A percentile compares a stretch with the other conserved stretches of the same genome.
Conservation (phyloP, 768 basidiomycete species). For the Boletus insuetus region DNA sequence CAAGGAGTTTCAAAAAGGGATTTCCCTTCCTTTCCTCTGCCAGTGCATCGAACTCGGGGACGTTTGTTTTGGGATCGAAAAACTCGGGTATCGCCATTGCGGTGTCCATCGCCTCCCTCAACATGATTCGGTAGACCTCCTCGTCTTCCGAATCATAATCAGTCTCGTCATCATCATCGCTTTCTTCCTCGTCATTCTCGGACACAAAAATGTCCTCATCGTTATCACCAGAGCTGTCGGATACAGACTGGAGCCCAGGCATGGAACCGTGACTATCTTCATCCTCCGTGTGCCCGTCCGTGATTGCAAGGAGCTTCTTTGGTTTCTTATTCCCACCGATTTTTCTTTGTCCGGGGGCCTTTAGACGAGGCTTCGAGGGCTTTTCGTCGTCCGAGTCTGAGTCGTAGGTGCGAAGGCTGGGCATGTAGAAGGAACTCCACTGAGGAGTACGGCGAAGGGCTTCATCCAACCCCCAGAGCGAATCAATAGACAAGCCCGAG, state of each 20-base stretch:
- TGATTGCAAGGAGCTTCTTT: conserved; percentile 48
- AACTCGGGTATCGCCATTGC: conserved; percentile 57
- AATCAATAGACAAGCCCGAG: conserved; percentile 56
- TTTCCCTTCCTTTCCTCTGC: conserved; percentile 61
- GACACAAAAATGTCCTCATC: conserved; percentile 34
- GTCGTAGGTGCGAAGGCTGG: conserved; percentile 16
- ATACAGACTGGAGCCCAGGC: conserved; percentile 66
- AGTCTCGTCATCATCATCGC: conserved; percentile 37
- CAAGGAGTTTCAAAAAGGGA: conserved; percentile 74
- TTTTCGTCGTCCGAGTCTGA: conserved; percentile 30
- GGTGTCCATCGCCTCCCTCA: conserved; percentile 72
- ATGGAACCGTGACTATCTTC: conserved; percentile 52
- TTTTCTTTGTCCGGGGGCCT: conserved; percentile 17
- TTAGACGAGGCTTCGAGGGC: conserved; percentile 4
- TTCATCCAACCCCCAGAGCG: conserved; percentile 60
- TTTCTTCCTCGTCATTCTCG: conserved; percentile 35
- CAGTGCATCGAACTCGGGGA: conserved; percentile 43
- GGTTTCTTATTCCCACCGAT: conserved; percentile 24
- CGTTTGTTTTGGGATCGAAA: conserved; percentile 46
- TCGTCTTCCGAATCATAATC: conserved; percentile 69
- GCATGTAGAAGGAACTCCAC: conserved; percentile 49
- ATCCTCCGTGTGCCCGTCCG: conserved; percentile 38
- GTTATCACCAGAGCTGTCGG: conserved; percentile 50
- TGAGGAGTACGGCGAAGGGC: conserved; percentile 52
- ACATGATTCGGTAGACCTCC: conserved; percentile 56